These are phyloP conservation scores for Diaporthe velutina DNA, from an alignment of 2,329 filamentous ascomycete genomes.

Conservation along the genomic window DNA sequence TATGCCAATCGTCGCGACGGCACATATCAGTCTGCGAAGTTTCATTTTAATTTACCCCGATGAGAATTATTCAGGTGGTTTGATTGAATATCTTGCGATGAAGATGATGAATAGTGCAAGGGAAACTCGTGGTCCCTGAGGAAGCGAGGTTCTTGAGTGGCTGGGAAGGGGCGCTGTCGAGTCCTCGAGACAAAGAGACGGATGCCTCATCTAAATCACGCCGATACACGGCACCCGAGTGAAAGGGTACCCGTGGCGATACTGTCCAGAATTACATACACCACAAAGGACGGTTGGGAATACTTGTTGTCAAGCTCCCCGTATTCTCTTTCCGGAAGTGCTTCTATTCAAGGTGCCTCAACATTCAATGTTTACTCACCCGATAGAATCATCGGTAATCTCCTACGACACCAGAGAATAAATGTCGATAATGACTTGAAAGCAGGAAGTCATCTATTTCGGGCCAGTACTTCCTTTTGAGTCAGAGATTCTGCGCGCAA, in stretches of 20 bases:
- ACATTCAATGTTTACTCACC: not conserved
- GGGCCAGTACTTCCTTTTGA: not conserved
- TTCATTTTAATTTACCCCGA: conserved; percentile 8
- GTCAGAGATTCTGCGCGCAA: not conserved
- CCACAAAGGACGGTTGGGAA: conserved; percentile 14
- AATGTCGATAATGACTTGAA: not conserved
- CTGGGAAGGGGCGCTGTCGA: not conserved
- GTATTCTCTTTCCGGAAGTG: conserved; percentile 7
- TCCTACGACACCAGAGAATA: not conserved
- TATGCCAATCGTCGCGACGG: not conserved
- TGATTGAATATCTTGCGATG: not conserved
- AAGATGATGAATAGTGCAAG: too few relatives aligned
- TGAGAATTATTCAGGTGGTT: not conserved
- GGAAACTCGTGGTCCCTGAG: not conserved
- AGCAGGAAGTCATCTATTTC: not conserved
- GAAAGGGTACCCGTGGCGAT: conserved; percentile 4
- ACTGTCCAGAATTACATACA: not conserved
- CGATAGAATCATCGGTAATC: not conserved
- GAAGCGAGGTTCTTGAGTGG: conserved; percentile 5
- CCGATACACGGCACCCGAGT: not conserved
- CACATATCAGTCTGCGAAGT: not conserved
- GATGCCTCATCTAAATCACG: not conserved
- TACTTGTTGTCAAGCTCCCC: conserved; percentile 1
- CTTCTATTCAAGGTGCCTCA: not conserved
- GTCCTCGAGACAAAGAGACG: conserved; percentile 15